Conservation (phyloP, 2,329 filamentous ascomycete species). For the Verticillium isaacii region DNA sequence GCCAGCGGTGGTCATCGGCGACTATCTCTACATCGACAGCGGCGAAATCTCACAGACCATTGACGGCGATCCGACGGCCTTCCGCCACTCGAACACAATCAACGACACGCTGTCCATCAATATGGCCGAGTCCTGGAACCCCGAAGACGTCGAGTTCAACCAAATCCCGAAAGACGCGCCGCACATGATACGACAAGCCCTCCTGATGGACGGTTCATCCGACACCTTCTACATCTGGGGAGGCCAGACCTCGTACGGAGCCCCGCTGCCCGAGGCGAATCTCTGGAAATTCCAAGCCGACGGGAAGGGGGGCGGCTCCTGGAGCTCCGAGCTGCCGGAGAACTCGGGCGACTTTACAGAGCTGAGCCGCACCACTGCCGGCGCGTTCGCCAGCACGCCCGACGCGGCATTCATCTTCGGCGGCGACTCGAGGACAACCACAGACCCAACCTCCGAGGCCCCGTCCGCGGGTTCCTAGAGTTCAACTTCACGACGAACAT, state of each 20-base stretch:
- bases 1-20: slow-evolving; percentile 20
- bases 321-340: slow-evolving; percentile 19
- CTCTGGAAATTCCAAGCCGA: slow-evolving; percentile 27
- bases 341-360: slow-evolving; percentile 27
- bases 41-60: slow-evolving; percentile 23
- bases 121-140: slow-evolving; percentile 27
- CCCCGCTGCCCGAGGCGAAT: slow-evolving; percentile 16
- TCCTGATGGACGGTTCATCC: slow-evolving; percentile 24
- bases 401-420: slow-evolving; percentile 25
- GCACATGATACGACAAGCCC: slow-evolving; percentile 21
- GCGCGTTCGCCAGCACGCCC: slow-evolving; percentile 19
- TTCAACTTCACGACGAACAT: slow-evolving; percentile 23
- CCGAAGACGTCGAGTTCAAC: slow-evolving; percentile 22
- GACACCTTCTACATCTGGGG: slow-evolving; percentile 29
- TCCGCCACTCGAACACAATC: slow-evolving; percentile 19
- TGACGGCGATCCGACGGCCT: slow-evolving; percentile 16
- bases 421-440: slow-evolving; percentile 17
- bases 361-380: slow-evolving; percentile 23
- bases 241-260: slow-evolving; percentile 18
- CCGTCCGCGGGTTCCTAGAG: slow-evolving; percentile 22
- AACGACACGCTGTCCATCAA: slow-evolving; percentile 27
- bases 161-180: slow-evolving; percentile 22
- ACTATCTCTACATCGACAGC: slow-evolving; percentile 32
- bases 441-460: slow-evolving; percentile 13
- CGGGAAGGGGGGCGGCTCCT: slow-evolving; percentile 23